phyloP scores from a whole-genome alignment of 495 filamentous ascomycete species.

The Poronia punctata region DNA sequence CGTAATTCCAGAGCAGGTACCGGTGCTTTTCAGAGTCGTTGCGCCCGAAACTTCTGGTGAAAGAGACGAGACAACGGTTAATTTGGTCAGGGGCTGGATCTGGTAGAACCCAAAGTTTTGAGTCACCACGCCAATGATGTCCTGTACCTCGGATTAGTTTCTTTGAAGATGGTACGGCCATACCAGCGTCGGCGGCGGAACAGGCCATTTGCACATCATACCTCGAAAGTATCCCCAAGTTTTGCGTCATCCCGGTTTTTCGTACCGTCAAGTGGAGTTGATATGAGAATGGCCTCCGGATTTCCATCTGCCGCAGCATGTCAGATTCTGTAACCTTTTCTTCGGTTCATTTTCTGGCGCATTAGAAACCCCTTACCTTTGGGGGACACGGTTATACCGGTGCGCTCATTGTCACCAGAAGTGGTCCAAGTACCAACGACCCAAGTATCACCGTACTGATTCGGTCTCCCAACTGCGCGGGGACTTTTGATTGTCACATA shows the following conservation, averaged over 20 bases:
- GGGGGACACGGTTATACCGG: constrained; percentile 47
- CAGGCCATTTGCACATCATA: too few species aligned
- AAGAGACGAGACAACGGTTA: constrained; percentile 33
- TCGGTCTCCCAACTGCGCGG: constrained; percentile 42
- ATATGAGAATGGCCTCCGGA: constrained; percentile 55
- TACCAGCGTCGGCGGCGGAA: too few species aligned
- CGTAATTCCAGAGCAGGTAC: constrained; percentile 45
- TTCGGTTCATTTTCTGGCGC: neutral
- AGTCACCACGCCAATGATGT: constrained; percentile 51
- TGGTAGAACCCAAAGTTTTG: constrained; percentile 54
- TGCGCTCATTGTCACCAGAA: constrained; percentile 45
- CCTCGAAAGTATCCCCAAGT: constrained; percentile 48
- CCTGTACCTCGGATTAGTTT: neutral
- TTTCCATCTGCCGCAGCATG: constrained; percentile 43
- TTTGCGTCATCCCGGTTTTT: constrained; percentile 45
- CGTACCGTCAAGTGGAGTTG: constrained; percentile 51
- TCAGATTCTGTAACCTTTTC: constrained; percentile 1
- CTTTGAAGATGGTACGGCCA: too few species aligned
- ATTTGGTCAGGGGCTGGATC: constrained; percentile 48
- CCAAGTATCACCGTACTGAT: constrained; percentile 56
- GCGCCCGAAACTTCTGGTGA: constrained; percentile 28
- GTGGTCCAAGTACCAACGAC: constrained; percentile 49
- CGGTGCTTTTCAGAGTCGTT: constrained; percentile 36
- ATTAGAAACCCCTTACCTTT: constrained; percentile 20
- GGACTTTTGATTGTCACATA: constrained; percentile 46